Evolutionary conservation across 2,329 filamentous ascomycete species (phyloP), one percentile per base, ranked within the genome.

Genomic region (Cytospora leucostoma): DNA sequence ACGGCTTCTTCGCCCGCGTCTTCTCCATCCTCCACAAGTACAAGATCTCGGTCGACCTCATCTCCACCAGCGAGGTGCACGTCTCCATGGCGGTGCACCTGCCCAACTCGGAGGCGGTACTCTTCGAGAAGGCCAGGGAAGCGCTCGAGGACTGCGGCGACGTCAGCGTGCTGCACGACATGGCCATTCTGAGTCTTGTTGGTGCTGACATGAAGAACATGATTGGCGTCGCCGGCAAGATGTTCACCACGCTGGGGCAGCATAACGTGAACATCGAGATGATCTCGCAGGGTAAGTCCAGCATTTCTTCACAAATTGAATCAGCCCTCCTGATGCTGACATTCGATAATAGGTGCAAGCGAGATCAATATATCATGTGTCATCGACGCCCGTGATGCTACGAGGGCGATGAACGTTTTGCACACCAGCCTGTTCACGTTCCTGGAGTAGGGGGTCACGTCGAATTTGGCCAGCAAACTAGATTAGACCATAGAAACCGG

Each of bases 351-450:
- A 96, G 93, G 93, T 71, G 95, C 95, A 33, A 97, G 93, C 74
- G 95, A 99, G 80, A 99, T 99, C 78, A 99, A 98, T 76, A 99
- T 99, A 65, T 97, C 93, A 12, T 99, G 95, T 73, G 95, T 99
- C 53, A 96, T 99, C 74, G 92, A 96, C 71, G 92, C 92, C 69
- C 83, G 88, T 68, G 93, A 98, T 73, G 93, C 95, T 27, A 92
- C 93, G 69, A 87, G 95, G 69, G 95, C 95, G 37, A 90, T 99
- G 82, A 98, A 96, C 74, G 92, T 98, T 71, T 83, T 99, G 68
- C 95, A 99, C 75, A 98, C 95, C 21, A 94, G 93, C 79, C 85
- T 99, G 63, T 98, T 99, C 74, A 97, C 93, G 1, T 98, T 97
- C 77, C 82, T 97, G 72, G 93, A 97, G 67, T 92, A 76, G 52